Conservation (phyloP, 148 eudicot species). For the Rheum nobile region DNA sequence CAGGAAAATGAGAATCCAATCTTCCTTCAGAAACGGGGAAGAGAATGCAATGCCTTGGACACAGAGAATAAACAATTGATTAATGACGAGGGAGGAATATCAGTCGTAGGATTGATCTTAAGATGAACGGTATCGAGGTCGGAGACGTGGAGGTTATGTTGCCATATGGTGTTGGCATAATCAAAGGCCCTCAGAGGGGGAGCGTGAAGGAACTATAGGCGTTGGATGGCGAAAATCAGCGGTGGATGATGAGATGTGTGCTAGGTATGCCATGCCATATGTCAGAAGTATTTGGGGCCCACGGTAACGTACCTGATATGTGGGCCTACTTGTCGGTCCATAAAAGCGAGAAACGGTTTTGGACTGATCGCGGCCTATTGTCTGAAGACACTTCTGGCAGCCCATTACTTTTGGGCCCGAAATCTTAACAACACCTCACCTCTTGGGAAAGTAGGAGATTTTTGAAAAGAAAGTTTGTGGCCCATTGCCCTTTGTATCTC, state of each 20-base stretch:
- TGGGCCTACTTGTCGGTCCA: too few species aligned
- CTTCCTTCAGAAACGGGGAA: neutral
- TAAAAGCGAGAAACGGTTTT: too few species aligned
- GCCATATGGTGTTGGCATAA: constrained; percentile 39
- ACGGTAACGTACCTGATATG: too few species aligned
- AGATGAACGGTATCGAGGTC: constrained; percentile 20
- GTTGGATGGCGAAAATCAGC: neutral
- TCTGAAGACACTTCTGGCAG: too few species aligned
- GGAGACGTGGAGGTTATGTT: constrained; percentile 55
- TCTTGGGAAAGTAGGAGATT: too few species aligned
- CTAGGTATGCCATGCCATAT: neutral
- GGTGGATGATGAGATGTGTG: neutral
- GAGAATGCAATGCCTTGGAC: neutral
- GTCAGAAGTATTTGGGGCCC: too few species aligned
- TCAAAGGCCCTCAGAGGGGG: constrained; percentile 38
- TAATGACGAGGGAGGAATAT: neutral
- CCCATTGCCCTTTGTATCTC: too few species aligned
- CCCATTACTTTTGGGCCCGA: too few species aligned
- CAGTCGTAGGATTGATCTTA: constrained; percentile 36
- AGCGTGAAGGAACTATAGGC: constrained; percentile 45
- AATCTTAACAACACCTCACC: too few species aligned
- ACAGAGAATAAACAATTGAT: constrained; percentile 3
- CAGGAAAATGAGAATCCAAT: neutral
- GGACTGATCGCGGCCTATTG: too few species aligned
- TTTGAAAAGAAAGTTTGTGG: too few species aligned